Evolutionary conservation across 768 basidiomycete species (phyloP).

Genomic region (Termitomyces sp.): DNA sequence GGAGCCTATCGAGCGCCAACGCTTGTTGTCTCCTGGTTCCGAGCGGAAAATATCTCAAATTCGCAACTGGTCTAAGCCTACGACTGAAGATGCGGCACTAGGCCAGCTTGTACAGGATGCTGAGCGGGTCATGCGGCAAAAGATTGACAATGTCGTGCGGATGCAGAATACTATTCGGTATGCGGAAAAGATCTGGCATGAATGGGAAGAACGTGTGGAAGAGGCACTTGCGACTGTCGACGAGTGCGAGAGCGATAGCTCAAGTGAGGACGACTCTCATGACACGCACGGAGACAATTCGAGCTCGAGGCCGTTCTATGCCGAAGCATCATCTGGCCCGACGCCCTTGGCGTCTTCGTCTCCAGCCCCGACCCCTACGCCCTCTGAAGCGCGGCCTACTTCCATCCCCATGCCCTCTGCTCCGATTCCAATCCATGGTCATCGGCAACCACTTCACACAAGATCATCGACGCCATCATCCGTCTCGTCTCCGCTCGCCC

Average conservation of each 20-base stretch:
- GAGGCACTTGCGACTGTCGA: constrained; percentile 53
- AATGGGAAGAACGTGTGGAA: constrained; percentile 91
- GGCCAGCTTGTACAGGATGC: constrained; percentile 80
- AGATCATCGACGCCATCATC: constrained; percentile 87
- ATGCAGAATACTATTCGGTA: constrained; percentile 97
- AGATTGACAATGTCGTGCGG: constrained; percentile 90
- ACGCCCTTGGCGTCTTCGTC: constrained; percentile 64
- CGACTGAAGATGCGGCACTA: constrained; percentile 81
- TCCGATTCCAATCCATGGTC: constrained; percentile 23
- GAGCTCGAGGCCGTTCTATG: constrained; percentile 64
- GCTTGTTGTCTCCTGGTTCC: constrained; percentile 82
- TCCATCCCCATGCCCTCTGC: constrained; percentile 20
- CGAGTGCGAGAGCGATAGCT: constrained; percentile 39
- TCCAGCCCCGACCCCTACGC: constrained; percentile 28
- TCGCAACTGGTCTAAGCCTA: constrained; percentile 82
- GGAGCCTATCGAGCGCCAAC: constrained; percentile 89
- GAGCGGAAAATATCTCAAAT: constrained; percentile 83
- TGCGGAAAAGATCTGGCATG: constrained; percentile 93
- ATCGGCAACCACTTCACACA: constrained; percentile 54
- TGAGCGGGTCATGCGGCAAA: constrained; percentile 85
- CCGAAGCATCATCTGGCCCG: constrained; percentile 48
- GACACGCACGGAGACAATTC: constrained; percentile 37
- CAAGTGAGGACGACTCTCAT: constrained; percentile 30
- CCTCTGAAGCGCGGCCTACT: constrained; percentile 25
- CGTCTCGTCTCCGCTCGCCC: constrained; percentile 79